A percentile compares a stretch with the other conserved stretches of the same genome.
These are phyloP conservation scores for Populus tremula DNA, from an alignment of 345 rosid genomes.

Conservation along the genomic window DNA sequence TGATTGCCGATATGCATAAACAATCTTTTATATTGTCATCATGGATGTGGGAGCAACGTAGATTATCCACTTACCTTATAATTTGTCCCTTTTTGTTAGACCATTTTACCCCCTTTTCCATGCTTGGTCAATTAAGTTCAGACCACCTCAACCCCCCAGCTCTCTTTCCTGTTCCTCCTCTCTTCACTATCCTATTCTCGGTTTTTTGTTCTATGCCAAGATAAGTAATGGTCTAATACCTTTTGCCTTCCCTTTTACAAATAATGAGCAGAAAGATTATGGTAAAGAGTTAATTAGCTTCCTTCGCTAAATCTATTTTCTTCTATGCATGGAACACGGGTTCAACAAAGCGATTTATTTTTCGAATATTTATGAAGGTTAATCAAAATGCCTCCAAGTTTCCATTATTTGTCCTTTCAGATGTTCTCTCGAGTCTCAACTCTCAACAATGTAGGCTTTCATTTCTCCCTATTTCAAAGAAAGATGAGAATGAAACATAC, in stretches of 20 bases:
- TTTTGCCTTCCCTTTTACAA: background rate
- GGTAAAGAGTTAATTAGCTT: background rate
- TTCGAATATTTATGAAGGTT: background rate
- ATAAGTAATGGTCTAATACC: background rate
- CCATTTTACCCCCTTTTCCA: background rate
- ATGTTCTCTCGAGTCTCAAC: background rate
- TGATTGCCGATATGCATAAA: background rate
- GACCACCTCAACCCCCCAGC: background rate
- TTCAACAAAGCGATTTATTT: background rate
- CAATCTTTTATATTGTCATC: background rate
- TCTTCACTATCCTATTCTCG: background rate
- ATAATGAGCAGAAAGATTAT: background rate
- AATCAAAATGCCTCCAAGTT: background rate
- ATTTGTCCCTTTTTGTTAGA: background rate
- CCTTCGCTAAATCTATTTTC: background rate
- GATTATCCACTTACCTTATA: background rate
- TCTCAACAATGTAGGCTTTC: background rate
- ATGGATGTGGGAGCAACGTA: background rate
- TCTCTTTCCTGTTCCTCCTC: background rate
- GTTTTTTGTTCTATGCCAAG: background rate
- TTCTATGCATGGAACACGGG: background rate
- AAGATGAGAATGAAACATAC: background rate
- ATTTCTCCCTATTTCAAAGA: background rate
- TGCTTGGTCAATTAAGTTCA: background rate
- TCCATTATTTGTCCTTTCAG: background rate